Conservation (phyloP, 2,329 filamentous ascomycete genomes). For the Taxawa tesnikishii region DNA sequence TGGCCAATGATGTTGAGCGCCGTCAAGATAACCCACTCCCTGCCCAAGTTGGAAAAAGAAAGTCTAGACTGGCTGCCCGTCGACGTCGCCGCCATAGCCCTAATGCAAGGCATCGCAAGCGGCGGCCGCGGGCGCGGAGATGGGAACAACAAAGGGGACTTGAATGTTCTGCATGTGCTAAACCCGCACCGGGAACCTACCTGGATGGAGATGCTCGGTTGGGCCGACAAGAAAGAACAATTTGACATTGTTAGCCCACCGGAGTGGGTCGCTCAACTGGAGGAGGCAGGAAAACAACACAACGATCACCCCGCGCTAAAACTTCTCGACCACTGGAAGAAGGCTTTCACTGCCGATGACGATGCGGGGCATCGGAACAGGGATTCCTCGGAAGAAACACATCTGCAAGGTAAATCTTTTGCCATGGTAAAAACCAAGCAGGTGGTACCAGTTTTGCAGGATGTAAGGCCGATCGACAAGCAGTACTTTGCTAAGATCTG, state of each 20-base stretch:
- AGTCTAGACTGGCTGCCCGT: slow-evolving; percentile 34
- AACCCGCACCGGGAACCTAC: slow-evolving; percentile 31
- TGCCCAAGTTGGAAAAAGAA: slow-evolving; percentile 27
- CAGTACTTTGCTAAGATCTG: slow-evolving; percentile 31
- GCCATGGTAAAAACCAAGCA: slow-evolving; percentile 21
- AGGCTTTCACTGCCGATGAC: slow-evolving; percentile 21
- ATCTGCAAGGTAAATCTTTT: too few relatives aligned
- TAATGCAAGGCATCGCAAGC: slow-evolving; percentile 24
- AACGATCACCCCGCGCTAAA: slow-evolving; percentile 31
- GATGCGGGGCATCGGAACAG: slow-evolving; percentile 2
- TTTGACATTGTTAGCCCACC: slow-evolving; percentile 29
- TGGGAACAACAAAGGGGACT: too few relatives aligned
- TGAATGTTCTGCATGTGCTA: slow-evolving; percentile 35
- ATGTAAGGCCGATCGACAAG: slow-evolving; percentile 29
- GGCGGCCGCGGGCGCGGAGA: slow-evolving; percentile 10
- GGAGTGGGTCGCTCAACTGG: slow-evolving; percentile 30
- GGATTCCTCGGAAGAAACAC: slow-evolving; percentile 7
- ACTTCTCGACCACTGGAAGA: slow-evolving; percentile 39
- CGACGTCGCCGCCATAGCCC: slow-evolving; percentile 29
- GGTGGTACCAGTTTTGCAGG: slow-evolving; percentile 21
- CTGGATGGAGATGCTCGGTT: slow-evolving; percentile 35
- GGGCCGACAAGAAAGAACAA: slow-evolving; percentile 24
- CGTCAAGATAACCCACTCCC: slow-evolving; percentile 22
- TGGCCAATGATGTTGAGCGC: slow-evolving; percentile 35
- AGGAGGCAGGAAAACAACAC: slow-evolving; percentile 5